Conservation (phyloP, 345 rosid genomes). For the Durio zibethinus region DNA sequence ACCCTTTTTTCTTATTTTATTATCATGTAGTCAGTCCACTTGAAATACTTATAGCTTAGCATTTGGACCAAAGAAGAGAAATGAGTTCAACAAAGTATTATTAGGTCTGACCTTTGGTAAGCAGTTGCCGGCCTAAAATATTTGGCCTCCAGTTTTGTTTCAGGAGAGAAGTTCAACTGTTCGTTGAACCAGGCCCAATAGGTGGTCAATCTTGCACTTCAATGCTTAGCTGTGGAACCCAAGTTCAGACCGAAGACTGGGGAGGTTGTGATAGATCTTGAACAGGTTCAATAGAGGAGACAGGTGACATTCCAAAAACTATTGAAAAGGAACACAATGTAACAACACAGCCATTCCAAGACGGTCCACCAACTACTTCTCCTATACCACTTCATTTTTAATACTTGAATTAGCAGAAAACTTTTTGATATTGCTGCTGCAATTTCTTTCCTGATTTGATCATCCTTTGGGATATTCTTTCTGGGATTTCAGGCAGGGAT, state of each 20-base stretch:
- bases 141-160: background rate
- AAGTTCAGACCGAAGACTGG: slow-evolving; percentile 65
- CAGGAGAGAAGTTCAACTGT: slow-evolving; percentile 25
- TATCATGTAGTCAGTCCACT: no score
- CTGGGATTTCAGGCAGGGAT: no score
- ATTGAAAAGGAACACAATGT: slow-evolving; percentile 25
- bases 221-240: slow-evolving; percentile 57
- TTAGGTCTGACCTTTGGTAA: background rate
- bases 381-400: no score
- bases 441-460: no score
- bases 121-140: background rate
- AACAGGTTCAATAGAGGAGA: slow-evolving; percentile 52
- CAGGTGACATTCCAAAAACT: slow-evolving; percentile 25
- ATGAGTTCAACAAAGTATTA: no score
- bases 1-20: no score
- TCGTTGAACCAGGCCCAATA: slow-evolving; percentile 47
- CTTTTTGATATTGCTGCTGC: background rate
- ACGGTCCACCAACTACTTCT: background rate
- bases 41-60: no score
- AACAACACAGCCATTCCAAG: background rate
- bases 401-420: no score
- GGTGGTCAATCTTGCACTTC: slow-evolving; percentile 54
- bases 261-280: slow-evolving; percentile 51
- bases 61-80: no score
- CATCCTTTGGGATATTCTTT: background rate